Conservation (phyloP, 2,329 filamentous ascomycete species). For the Clonostachys solani region DNA sequence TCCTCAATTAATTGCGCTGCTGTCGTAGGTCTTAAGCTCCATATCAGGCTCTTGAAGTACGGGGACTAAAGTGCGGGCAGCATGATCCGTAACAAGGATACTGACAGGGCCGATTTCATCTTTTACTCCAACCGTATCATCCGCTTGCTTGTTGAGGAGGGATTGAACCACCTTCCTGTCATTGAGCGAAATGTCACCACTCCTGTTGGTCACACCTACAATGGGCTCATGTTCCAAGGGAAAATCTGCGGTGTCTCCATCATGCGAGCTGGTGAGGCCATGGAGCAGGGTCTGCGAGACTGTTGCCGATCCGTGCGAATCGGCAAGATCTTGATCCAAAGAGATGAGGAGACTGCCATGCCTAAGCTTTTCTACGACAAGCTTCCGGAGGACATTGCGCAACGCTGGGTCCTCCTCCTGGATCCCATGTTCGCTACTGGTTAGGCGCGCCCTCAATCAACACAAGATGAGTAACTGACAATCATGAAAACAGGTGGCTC, state of each 20-base stretch:
- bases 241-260: constrained; percentile 99
- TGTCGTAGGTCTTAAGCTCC: constrained; percentile 71
- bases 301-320: constrained; percentile 98
- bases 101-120: constrained; percentile 92
- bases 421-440: constrained; percentile 99
- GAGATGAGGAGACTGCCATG: constrained; percentile 89
- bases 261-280: constrained; percentile 96
- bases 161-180: constrained; percentile 91
- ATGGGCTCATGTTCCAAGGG: constrained; percentile 90
- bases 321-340: constrained; percentile 96
- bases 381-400: constrained; percentile 86
- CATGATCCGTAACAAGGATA: constrained; percentile 91
- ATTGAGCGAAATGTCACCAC: constrained; percentile 86
- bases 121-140: constrained; percentile 99
- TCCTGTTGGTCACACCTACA: constrained; percentile 82
- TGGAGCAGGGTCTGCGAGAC: constrained; percentile 95
- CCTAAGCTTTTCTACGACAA: constrained; percentile 98
- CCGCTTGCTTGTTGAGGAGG: constrained; percentile 92
- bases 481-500: constrained; percentile 64
- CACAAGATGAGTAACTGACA: background rate
- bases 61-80: constrained; percentile 37
- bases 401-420: constrained; percentile 87
- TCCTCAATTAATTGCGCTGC: constrained; percentile 90
- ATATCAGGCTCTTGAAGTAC: constrained; percentile 6
- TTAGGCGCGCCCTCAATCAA: constrained; percentile 29